phyloP scores from a whole-genome alignment of 2,329 filamentous ascomycete genomes.

The Ceratocystis alfenasii region DNA sequence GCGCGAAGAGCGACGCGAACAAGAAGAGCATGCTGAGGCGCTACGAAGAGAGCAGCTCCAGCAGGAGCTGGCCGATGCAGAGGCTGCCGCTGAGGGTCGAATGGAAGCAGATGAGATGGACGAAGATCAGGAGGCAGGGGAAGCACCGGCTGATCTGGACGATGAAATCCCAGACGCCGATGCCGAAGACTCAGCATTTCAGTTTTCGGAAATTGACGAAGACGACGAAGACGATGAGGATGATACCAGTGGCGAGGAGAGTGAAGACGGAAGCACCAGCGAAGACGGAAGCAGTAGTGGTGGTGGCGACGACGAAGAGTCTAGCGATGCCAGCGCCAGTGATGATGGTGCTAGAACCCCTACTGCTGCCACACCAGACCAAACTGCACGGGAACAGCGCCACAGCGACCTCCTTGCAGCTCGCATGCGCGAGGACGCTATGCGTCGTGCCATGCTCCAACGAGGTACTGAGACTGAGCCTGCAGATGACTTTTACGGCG shows the following conservation, averaged over 20 bases:
- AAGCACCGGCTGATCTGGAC: constrained; percentile 48
- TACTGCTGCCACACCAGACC: constrained; percentile 25
- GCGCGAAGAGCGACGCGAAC: constrained; percentile 78
- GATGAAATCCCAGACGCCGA: constrained; percentile 62
- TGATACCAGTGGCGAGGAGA: neutral
- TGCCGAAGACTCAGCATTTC: constrained; percentile 32
- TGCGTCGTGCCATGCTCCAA: constrained; percentile 35
- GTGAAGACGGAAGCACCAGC: neutral
- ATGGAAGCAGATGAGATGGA: constrained; percentile 40
- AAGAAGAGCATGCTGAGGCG: constrained; percentile 70
- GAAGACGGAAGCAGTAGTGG: constrained; percentile 23
- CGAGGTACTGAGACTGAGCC: constrained; percentile 33
- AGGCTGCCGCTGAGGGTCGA: constrained; percentile 34
- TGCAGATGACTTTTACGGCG: constrained; percentile 38
- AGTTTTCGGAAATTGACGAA: constrained; percentile 32
- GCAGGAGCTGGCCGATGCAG: constrained; percentile 62
- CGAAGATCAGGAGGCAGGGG: constrained; percentile 45
- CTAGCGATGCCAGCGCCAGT: constrained; percentile 16
- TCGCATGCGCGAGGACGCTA: constrained; percentile 47
- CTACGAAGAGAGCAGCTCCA: constrained; percentile 58
- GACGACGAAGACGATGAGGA: constrained; percentile 35
- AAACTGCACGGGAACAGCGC: constrained; percentile 33
- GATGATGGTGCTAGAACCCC: constrained; percentile 25
- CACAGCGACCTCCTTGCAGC: constrained; percentile 40
- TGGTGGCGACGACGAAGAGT: constrained; percentile 31